Base-by-base conservation (phyloP, 2,329 filamentous ascomycete genomes). In the Nemania sp. region DNA sequence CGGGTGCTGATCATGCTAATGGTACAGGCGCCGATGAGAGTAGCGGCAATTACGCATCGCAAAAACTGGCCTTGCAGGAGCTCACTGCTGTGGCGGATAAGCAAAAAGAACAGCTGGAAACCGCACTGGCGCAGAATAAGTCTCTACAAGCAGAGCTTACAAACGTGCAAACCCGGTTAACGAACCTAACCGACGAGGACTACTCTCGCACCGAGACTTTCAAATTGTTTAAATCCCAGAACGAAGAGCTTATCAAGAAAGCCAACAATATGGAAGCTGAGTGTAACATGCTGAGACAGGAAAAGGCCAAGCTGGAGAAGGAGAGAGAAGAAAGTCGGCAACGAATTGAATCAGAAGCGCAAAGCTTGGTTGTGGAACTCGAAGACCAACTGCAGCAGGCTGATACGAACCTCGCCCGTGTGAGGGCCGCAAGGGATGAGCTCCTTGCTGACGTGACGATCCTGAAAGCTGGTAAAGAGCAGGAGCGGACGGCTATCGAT, bases 171-270 rank as follows among this genome's bases (percentile, higher is more conserved):
- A 77, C 80, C 15, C 83, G 88, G 73, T 81, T 90, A 49, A 87
- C 91, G 13, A 88, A 85, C 57, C 80, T 93, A 46, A 90, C 90
- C 0, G 95, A 99, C 70, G 95, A 99, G 64, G 95, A 99, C 69
- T 98, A 96, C 72, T 88, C 92, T 42, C 88, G 92, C 59, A 97
- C 92, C 4, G 92, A 97, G 69, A 83, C 97, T 2, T 99, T 97
- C 83, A 98, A 97, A 77, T 87, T 90, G 64, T 84, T 97, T 71
- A 96, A 93, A 77, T 85, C 84, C 21, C 92, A 97, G 70, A 91
- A 96, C 69, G 95, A 98, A 71, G 94, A 98, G 68, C 85, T 96
- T 9, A 92, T 97, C 68, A 94, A 91, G 74, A 88, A 92, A 39
- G 88, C 97, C 71, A 99, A 99, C 74, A 88, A 94, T 69, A 78